Base-by-base conservation (phyloP, 176 grass and related monocot species). In the Cenchrus americanus region DNA sequence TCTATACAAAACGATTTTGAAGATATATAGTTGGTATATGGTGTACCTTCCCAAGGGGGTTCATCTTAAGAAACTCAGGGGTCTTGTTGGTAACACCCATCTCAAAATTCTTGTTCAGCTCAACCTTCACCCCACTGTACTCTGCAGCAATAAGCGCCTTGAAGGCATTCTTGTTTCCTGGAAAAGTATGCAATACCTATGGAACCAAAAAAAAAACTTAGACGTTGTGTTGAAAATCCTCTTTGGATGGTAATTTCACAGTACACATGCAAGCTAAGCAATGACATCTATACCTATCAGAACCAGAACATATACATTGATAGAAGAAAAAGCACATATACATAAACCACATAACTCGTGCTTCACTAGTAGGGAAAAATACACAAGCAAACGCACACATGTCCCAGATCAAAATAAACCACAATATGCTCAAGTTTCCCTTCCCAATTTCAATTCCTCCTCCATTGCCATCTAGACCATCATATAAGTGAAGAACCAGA, bases 1-100 rank as follows among this genome's bases (percentile, higher is more conserved):
- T 17, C 43, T 59, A 43, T 32, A 70, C 15, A 27, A 6, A 52
- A 60, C 0, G 17, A 64, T 43, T 32, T 44, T 7, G 9, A 73
- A 52, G 47, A 73, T 21, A 57, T 21, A 57, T 7, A 30, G 40
- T 64, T 41, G 60, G 37, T 71, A 8, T 15, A 50, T 15, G 1
- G 1, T 42, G 21, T 89, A 98, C 96, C 96, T 99, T 99, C 8
- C 96, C 96, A 52, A 99, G 71, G 40, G 96, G 93, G 13, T 99
- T 99, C 96, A 96, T 99, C 80, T 99, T 99, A 46, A 99, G 88
- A 78, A 92, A 99, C 41, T 96, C 91, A 53, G 96, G 96, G 68
- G 93, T 94, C 85, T 96, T 99, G 85, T 99, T 99, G 8, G 93
- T 83, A 22, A 96, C 87, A 79, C 96, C 96, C 93, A 99, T 99